Conservation (phyloP, 352 stramenopile species). For the Globisporangium orthogonon region DNA sequence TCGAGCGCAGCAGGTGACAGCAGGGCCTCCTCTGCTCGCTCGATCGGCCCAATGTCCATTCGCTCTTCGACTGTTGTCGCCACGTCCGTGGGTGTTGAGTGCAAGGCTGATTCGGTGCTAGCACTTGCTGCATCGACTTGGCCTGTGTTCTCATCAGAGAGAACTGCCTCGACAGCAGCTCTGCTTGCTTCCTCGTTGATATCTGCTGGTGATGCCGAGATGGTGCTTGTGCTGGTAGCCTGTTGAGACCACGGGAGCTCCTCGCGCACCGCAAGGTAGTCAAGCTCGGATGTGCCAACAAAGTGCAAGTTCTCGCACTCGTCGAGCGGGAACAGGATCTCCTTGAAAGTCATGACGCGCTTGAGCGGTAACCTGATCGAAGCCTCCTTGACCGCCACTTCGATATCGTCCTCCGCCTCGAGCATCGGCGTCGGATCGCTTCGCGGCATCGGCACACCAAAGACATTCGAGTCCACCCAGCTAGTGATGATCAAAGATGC, state of each 20-base stretch:
- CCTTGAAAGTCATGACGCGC: conserved; percentile 13
- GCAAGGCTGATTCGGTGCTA: no score
- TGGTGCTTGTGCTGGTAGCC: background rate
- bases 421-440: background rate
- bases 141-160: background rate
- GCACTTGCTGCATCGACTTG: no score
- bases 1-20: background rate
- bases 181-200: background rate
- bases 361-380: conserved; percentile 10
- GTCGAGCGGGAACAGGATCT: conserved; percentile 9
- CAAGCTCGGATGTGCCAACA: conserved; percentile 7
- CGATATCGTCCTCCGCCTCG: conserved; percentile 7
- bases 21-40: background rate
- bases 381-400: conserved; percentile 10
- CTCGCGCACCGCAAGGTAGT: conserved; percentile 9
- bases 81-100: no score
- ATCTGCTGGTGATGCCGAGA: background rate
- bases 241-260: conserved; percentile 6
- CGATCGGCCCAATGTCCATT: background rate
- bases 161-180: background rate
- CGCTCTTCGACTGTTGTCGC: background rate
- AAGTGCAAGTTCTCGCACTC: conserved; percentile 13
- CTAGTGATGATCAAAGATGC: conserved; percentile 5
- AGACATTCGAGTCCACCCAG: conserved; percentile 10
- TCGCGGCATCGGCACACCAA: conserved; percentile 2